Conservation (phyloP, 2,329 filamentous ascomycete species). For the Colletotrichum sp. region DNA sequence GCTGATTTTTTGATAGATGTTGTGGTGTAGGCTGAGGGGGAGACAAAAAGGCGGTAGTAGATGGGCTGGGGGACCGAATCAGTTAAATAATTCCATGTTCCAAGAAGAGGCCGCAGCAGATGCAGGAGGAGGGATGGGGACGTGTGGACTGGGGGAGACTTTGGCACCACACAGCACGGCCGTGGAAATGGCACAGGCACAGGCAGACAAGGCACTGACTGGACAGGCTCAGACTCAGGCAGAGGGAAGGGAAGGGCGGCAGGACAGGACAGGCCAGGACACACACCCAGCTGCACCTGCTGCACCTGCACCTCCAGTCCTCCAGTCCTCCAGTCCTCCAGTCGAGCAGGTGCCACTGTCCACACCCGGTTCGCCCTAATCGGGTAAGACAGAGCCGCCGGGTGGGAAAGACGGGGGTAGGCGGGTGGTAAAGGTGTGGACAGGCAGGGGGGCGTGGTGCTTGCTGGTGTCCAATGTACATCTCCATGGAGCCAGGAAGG, state of each 20-base stretch:
- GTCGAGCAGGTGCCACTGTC: conserved; percentile 6
- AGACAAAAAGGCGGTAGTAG: conserved; percentile 37
- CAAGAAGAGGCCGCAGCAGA: conserved; percentile 7
- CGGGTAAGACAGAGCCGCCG: conserved; percentile 7
- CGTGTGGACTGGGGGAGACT: not conserved
- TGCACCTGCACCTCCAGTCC: not conserved
- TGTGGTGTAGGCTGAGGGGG: conserved; percentile 33
- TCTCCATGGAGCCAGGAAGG: not conserved
- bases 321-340: not conserved
- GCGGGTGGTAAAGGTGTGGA: not conserved
- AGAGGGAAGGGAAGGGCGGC: not conserved
- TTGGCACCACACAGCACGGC: not conserved
- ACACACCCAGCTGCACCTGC: not conserved
- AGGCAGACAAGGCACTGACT: not conserved
- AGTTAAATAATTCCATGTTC: conserved; percentile 20
- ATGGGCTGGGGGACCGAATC: conserved; percentile 38
- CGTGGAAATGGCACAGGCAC: not conserved
- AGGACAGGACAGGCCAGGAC: not conserved
- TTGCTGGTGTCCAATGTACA: not conserved
- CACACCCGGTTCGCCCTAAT: conserved; percentile 11
- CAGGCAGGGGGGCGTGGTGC: not conserved
- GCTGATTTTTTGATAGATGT: conserved; percentile 18
- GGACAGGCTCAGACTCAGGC: not conserved
- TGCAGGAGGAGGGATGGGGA: not conserved
- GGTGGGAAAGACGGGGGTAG: conserved; percentile 3